These are phyloP conservation scores for Cryptosporidium sp. DNA, from an alignment of 169 alveolate genomes.

Conservation along the genomic window DNA sequence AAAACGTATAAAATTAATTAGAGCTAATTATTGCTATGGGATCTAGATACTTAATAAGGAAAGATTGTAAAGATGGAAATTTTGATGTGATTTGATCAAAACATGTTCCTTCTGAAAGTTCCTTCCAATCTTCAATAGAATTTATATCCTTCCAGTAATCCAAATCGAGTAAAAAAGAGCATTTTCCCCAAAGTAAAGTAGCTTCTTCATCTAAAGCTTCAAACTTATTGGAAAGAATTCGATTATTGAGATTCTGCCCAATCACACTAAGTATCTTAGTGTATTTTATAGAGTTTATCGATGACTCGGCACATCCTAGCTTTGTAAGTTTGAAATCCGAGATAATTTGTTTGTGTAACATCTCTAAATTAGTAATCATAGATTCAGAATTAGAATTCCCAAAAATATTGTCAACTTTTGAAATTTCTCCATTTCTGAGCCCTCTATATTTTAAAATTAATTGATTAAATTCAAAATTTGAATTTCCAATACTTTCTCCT, in stretches of 20 bases:
- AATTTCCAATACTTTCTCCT: neutral
- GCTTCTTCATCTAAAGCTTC: neutral
- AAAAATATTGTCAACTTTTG: neutral
- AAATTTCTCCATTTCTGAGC: constrained; percentile 21
- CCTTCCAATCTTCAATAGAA: neutral
- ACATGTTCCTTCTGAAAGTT: constrained; percentile 32
- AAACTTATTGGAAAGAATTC: neutral
- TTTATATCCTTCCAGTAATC: constrained; percentile 41
- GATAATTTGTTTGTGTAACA: neutral
- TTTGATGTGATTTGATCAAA: constrained; percentile 41
- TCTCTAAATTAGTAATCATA: neutral
- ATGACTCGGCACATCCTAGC: neutral
- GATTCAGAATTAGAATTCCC: neutral
- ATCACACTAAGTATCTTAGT: constrained; percentile 10
- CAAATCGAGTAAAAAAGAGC: constrained; percentile 40
- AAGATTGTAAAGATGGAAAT: constrained; percentile 20
- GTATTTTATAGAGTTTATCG: neutral
- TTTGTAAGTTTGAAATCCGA: neutral
- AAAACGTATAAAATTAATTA: neutral
- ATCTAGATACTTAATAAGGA: constrained; percentile 10
- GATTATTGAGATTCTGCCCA: constrained; percentile 23
- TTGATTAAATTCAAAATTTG: constrained; percentile 24
- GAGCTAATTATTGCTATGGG: neutral
- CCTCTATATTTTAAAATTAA: constrained; percentile 20
- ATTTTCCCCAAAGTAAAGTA: constrained; percentile 50